phyloP scores from a whole-genome alignment of 805 yeast genomes.

The Cyberlindnera xylosilytica region DNA sequence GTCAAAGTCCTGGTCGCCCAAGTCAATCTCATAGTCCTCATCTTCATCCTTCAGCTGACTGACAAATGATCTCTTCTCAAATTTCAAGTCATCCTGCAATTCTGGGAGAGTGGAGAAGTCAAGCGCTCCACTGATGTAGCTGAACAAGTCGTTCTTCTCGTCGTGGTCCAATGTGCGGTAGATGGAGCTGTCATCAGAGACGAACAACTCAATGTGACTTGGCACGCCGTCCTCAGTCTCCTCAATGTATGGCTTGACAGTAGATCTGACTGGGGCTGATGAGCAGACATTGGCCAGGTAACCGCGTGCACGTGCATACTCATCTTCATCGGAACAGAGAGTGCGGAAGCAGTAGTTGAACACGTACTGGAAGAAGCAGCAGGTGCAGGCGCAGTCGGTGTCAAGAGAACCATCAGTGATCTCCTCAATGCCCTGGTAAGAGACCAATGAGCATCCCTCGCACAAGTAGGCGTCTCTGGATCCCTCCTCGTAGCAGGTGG shows the following conservation, averaged over 20 bases:
- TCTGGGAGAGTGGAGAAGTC: constrained; percentile 5
- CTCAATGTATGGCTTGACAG: constrained; percentile 15
- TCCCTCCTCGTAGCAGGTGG: constrained; percentile 22
- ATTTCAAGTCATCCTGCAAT: too few species aligned
- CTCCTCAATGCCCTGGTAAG: not conserved
- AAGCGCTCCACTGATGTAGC: constrained; percentile 12
- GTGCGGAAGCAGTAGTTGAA: constrained; percentile 26
- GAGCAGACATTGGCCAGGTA: constrained; percentile 16
- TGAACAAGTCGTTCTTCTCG: constrained; percentile 18
- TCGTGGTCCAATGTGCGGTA: constrained; percentile 20
- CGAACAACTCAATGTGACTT: constrained; percentile 11
- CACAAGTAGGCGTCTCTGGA: constrained; percentile 23
- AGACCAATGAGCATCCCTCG: constrained; percentile 26
- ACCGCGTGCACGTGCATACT: constrained; percentile 10
- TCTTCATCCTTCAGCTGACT: not conserved
- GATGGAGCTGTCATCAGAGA: constrained; percentile 16
- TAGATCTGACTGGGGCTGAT: constrained; percentile 14
- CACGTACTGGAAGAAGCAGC: constrained; percentile 25
- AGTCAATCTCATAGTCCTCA: not conserved
- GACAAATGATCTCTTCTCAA: not conserved
- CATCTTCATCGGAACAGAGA: constrained; percentile 19
- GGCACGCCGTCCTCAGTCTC: not conserved
- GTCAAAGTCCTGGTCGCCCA: not conserved
- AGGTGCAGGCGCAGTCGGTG: constrained; percentile 25
- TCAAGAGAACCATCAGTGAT: constrained; percentile 8